These are phyloP conservation scores for Pleurotus tuoliensis DNA, from an alignment of 768 basidiomycete species.

Conservation along the genomic window DNA sequence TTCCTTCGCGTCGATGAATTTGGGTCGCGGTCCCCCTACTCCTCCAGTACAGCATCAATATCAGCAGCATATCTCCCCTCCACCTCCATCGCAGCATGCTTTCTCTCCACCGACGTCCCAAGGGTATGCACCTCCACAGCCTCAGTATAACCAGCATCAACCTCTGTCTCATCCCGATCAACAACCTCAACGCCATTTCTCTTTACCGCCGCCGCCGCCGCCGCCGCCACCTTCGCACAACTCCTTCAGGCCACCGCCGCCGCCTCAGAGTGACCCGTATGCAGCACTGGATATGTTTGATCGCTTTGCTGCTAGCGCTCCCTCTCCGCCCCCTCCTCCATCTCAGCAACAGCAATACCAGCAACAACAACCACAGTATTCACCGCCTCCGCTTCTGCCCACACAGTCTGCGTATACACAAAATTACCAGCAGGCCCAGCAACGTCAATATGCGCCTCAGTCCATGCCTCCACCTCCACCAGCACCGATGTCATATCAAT, in stretches of 20 bases:
- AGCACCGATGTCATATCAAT: background rate
- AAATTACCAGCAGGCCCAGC: constrained; percentile 16
- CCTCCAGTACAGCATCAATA: constrained; percentile 22
- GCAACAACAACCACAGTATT: constrained; percentile 1
- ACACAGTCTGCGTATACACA: constrained; percentile 12
- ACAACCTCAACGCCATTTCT: constrained; percentile 11
- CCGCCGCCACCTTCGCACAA: constrained; percentile 19
- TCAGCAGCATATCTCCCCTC: constrained; percentile 17
- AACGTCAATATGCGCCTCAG: constrained; percentile 17
- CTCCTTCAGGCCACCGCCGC: constrained; percentile 17
- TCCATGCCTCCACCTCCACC: constrained; percentile 13
- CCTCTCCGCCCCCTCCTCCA: constrained; percentile 17
- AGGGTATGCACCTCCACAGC: background rate
- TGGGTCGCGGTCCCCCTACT: constrained; percentile 31
- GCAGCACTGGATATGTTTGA: constrained; percentile 25
- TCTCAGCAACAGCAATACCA: constrained; percentile 17
- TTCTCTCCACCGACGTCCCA: constrained; percentile 6
- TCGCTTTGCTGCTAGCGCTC: background rate
- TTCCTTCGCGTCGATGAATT: constrained; percentile 55
- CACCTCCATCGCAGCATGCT: constrained; percentile 3
- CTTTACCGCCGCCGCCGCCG: constrained; percentile 20
- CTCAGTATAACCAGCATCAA: constrained; percentile 8
- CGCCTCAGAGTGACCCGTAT: constrained; percentile 30
- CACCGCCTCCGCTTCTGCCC: constrained; percentile 15
- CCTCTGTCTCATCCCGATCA: constrained; percentile 10